Base-by-base conservation (phyloP, 352 stramenopile genomes). In the Phytopythium sindhum region DNA sequence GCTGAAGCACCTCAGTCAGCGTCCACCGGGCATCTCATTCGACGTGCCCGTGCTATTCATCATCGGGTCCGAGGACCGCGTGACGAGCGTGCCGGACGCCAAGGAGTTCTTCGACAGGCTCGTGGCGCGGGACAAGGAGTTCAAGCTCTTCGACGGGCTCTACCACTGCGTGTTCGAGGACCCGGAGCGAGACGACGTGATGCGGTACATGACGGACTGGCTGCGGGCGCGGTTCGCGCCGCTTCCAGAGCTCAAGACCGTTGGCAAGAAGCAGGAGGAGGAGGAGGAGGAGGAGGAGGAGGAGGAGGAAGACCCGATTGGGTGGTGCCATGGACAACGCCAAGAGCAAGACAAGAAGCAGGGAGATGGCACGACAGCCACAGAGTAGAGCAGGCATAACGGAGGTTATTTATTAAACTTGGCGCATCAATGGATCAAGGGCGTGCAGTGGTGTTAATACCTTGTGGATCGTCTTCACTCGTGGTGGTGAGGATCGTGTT, bases 151-250 rank as follows among this genome's bases (percentile, higher is more conserved):
- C 52, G 71, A 82, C 10, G 81, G 79, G 2, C 51, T 88, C 17
- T 88, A 73, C 60, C 79, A 90, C 72, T 84, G 78, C 67, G 67
- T 90, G 41, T 89, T 82, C 60, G 73, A 89, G 52, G 81, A 89
- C 37, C 77, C 77, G 1, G 79, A 87, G 68, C 69, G 72, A 23
- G 78, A 88, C 23, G 69, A 80, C 6, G 81, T 90, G 23, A 50
- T 88, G 21, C 57, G 73, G 10, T 73, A 86, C 59, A 48, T 85
- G 23, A 66, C 64, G n/a, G 61, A 70, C 8, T 90, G 81, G 73
- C 54, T 81, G 44, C 61, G 68, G 47, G 61, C 61, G 53, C 54
- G 73, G 26, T 80, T 80, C 41, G 64, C 67, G 33, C 29, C 31
- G 19, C 31, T 54, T 7, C 23, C 9, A 31, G 47, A 24, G 23